Evolutionary conservation across 1,284 basidiomycete genomes (phyloP), one percentile per base, ranked within the genome.

Genomic region (Tausonia pullulans): DNA sequence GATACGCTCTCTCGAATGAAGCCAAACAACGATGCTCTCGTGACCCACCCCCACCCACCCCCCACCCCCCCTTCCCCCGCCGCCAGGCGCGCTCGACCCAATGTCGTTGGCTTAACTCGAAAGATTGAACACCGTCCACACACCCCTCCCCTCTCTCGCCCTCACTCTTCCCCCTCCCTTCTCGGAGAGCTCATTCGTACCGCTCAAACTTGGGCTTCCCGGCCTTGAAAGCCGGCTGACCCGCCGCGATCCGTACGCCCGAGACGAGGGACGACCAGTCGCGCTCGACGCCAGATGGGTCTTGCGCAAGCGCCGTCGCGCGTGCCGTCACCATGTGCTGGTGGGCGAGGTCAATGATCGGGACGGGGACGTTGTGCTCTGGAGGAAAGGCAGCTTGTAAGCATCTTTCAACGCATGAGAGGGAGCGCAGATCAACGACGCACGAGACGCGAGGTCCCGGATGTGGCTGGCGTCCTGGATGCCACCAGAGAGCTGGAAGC

Each of bases 401-500:
- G 44, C 40, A 14, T 56, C 40, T 7, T 41, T 39, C 40, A 56
- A 43, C 40, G 41, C 40, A 7, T 41, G 41, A 9, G 14, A 58
- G 39, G 14, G 48, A 8, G 13, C 5, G 11, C 27, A 16, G 46
- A 50, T 43, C n/a, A 9, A 10, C 7, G 58, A 9, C 4, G 43
- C 49, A 43, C n/a, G 45, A 27, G 78, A 77, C 5, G 79, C 80
- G 7, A 81, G 71, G 66, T 74, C 72, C 56, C 76, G 73, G 52
- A 81, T 79, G 69, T 81, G 77, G 6, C 39, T 3, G 8, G 56
- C 52, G 39, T 61, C 57, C 56, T 63, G 39, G 59, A 65, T 59
- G 41, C 90, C 92, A 14, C 89, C 88, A 50, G 87, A 85, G 62
- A 94, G 83, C n/a, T 85, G 80, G 74, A 95, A 94, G n/a, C 90